phyloP scores from a whole-genome alignment of 768 basidiomycete species.

The Tylopilus rubrobrunneus region DNA sequence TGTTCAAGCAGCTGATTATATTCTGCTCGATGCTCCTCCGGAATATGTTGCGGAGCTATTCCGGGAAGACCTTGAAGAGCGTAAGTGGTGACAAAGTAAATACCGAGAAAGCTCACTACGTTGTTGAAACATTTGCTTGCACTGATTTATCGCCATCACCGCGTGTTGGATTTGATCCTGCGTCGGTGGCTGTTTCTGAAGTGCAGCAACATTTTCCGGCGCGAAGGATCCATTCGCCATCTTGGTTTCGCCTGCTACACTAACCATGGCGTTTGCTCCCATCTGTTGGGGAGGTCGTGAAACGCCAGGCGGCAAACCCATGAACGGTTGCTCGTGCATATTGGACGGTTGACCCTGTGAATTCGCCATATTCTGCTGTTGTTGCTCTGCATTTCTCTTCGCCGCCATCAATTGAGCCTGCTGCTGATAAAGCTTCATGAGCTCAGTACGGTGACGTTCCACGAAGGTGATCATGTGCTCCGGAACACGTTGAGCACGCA shows the following conservation, averaged over 20 bases:
- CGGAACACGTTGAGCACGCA: conserved; percentile 47
- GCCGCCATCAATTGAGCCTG: conserved; percentile 18
- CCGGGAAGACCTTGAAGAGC: conserved; percentile 32
- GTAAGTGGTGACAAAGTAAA: conserved; percentile 13
- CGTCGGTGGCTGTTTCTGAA: conserved; percentile 16
- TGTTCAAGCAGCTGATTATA: conserved; percentile 51
- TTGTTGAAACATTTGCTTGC: conserved; percentile 34
- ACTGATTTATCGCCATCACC: conserved; percentile 23
- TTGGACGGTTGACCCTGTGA: conserved; percentile 15
- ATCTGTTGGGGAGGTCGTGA: conserved; percentile 16
- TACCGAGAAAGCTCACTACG: conserved; percentile 23
- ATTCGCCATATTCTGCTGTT: conserved; percentile 20
- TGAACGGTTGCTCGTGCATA: conserved; percentile 19
- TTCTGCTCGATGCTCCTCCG: conserved; percentile 51
- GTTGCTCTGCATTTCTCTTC: conserved; percentile 23
- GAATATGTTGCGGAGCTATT: conserved; percentile 38
- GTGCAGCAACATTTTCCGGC: conserved; percentile 1
- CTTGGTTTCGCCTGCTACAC: conserved; percentile 19
- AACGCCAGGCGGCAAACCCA: conserved; percentile 9
- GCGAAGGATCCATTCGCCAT: conserved; percentile 9
- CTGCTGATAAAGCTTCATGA: conserved; percentile 25
- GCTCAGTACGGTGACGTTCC: conserved; percentile 46
- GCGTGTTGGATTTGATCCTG: conserved; percentile 35
- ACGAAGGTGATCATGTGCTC: conserved; percentile 53
- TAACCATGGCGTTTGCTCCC: conserved; percentile 9